A percentile compares a stretch with the other conserved stretches of the same genome.
Evolutionary conservation across 441 rosid species (phyloP).

Genomic region (Codiaeum variegatum): DNA sequence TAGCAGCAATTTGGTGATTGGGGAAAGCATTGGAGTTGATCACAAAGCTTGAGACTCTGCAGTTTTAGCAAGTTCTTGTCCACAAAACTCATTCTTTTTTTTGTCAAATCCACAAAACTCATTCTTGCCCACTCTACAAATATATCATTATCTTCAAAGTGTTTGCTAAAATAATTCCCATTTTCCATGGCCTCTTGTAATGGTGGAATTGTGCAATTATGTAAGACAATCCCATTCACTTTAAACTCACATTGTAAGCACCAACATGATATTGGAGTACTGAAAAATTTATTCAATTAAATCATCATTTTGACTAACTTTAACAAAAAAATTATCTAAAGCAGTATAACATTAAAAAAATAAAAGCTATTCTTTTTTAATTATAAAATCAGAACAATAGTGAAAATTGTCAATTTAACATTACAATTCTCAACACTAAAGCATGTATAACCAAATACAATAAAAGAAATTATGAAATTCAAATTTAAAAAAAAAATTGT

Average conservation of each 20-base stretch:
- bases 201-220: constrained; percentile 27
- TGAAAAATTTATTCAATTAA: not conserved
- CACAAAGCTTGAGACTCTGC: constrained; percentile 16
- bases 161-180: constrained; percentile 24
- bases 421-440: too few species aligned
- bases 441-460: too few species aligned
- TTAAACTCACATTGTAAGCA: constrained; percentile 27
- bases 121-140: constrained; percentile 37
- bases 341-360: too few species aligned
- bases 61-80: constrained; percentile 31
- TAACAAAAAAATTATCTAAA: too few species aligned
- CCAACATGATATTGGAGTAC: constrained; percentile 24
- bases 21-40: constrained; percentile 12
- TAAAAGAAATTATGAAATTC: too few species aligned
- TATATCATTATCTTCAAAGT: constrained; percentile 38
- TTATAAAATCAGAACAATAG: too few species aligned
- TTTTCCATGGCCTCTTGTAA: constrained; percentile 25
- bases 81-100: constrained; percentile 22
- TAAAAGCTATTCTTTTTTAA: too few species aligned
- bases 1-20: not conserved
- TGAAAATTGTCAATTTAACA: too few species aligned
- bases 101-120: constrained; percentile 9
- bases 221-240: constrained; percentile 32
- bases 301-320: too few species aligned
- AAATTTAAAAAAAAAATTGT: too few species aligned